Evolutionary conservation across 2,329 filamentous ascomycete species (phyloP).

Genomic region (Escovopsis sp.): DNA sequence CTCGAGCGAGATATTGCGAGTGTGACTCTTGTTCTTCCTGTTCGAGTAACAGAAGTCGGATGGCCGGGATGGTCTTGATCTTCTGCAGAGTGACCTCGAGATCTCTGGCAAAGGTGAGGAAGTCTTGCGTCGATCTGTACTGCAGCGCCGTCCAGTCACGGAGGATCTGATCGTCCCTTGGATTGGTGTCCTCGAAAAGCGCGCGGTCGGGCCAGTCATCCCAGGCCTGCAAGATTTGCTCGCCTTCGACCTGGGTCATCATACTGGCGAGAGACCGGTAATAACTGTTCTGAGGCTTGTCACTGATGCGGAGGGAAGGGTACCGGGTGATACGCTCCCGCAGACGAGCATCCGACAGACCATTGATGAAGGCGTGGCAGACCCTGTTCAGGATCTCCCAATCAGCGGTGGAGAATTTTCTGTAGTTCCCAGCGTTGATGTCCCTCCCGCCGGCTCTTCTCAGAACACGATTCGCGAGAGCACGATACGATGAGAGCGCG

Average conservation of each 20-base stretch:
- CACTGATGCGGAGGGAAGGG: slow-evolving; percentile 29
- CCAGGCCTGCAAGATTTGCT: slow-evolving; percentile 31
- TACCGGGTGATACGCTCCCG: slow-evolving; percentile 28
- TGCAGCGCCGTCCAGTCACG: slow-evolving; percentile 31
- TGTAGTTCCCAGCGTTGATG: slow-evolving; percentile 29
- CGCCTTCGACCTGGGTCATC: slow-evolving; percentile 39
- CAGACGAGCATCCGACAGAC: slow-evolving; percentile 32
- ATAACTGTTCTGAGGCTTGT: slow-evolving; percentile 11
- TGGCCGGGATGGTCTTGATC: slow-evolving; percentile 34
- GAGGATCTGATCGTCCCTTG: slow-evolving; percentile 21
- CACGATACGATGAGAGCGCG: slow-evolving; percentile 31
- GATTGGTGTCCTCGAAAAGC: slow-evolving; percentile 7
- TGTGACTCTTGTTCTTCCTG: slow-evolving; percentile 39
- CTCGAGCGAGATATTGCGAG: slow-evolving; percentile 31
- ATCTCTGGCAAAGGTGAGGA: slow-evolving; percentile 35
- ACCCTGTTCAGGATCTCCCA: slow-evolving; percentile 35
- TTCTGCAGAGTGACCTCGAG: slow-evolving; percentile 31
- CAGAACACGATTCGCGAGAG: slow-evolving; percentile 32
- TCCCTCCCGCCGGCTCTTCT: slow-evolving; percentile 34
- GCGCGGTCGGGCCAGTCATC: slow-evolving; percentile 11
- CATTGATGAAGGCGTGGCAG: slow-evolving; percentile 36
- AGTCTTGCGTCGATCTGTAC: slow-evolving; percentile 25
- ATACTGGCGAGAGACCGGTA: slow-evolving; percentile 38
- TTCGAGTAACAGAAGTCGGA: slow-evolving; percentile 37
- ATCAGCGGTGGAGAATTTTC: slow-evolving; percentile 28